Conservation (phyloP, 441 rosid genomes). For the Syzygium syzygioides region DNA sequence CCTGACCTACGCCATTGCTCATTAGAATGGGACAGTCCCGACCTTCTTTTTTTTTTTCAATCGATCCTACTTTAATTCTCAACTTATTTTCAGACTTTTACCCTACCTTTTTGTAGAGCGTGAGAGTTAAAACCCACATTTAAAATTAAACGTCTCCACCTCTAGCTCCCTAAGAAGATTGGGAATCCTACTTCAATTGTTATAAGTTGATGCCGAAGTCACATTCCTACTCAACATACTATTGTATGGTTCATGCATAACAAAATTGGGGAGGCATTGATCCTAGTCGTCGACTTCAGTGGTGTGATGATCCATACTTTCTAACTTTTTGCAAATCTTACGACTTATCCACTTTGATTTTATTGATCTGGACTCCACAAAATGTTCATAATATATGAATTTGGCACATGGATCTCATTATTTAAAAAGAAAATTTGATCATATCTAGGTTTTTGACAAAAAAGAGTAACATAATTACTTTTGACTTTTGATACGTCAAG, state of each 20-base stretch:
- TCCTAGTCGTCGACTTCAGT: neutral
- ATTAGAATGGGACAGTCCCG: neutral
- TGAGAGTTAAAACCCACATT: no score
- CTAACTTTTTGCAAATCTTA: neutral
- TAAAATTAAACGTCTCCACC: no score
- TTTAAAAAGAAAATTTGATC: no score
- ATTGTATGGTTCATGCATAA: neutral
- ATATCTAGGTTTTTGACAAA: neutral
- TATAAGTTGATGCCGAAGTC: neutral
- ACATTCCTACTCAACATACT: neutral
- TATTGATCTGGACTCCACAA: neutral
- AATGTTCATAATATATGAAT: neutral
- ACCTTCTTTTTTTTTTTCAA: no score
- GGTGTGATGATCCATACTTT: neutral
- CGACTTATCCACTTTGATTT: neutral
- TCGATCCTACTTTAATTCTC: no score
- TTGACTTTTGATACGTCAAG: neutral
- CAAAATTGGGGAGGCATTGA: neutral
- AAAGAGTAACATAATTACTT: neutral
- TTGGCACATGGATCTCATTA: neutral
- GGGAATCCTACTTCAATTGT: neutral
- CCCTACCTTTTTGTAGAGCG: no score
- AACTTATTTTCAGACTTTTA: no score
- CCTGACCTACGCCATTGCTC: rapidly evolving
- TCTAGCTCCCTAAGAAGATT: no score